Percentiles rank a stretch among this genome's conserved stretches.
phyloP scores from a whole-genome alignment of 2,329 filamentous ascomycete species.

The Neonectria punicea region DNA sequence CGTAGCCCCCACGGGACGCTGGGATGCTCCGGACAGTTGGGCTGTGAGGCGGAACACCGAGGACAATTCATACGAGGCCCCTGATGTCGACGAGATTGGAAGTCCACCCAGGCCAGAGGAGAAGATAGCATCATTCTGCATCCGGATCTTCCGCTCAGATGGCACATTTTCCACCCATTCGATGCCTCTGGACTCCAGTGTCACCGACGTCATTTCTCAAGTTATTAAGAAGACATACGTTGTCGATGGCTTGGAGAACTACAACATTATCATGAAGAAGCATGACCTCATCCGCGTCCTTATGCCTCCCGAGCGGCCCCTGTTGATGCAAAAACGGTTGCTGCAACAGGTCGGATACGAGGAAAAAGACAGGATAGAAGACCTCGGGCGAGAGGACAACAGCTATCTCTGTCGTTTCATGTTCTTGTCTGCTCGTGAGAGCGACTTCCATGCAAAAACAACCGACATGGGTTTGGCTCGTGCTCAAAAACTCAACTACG shows the following conservation, averaged over 20 bases:
- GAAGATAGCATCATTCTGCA: conserved; percentile 83
- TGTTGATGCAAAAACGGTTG: conserved; percentile 90
- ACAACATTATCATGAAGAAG: conserved; percentile 94
- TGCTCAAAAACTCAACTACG: conserved; percentile 90
- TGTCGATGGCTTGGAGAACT: conserved; percentile 90
- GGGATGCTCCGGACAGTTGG: conserved; percentile 98
- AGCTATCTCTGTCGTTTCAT: conserved; percentile 97
- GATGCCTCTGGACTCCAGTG: conserved; percentile 83
- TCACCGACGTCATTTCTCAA: conserved; percentile 87
- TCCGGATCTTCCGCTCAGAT: conserved; percentile 93
- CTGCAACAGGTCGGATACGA: conserved; percentile 93
- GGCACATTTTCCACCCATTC: conserved; percentile 95
- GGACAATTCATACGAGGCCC: conserved; percentile 66
- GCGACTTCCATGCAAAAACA: conserved; percentile 73
- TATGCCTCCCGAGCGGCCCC: conserved; percentile 79
- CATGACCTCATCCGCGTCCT: conserved; percentile 89
- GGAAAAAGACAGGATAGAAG: conserved; percentile 86
- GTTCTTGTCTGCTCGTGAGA: conserved; percentile 90
- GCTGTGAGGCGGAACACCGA: conserved; percentile 81
- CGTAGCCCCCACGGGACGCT: conserved; percentile 66
- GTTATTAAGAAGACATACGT: conserved; percentile 95
- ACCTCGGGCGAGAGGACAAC: conserved; percentile 95
- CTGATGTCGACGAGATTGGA: conserved; percentile 75
- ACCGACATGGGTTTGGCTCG: conserved; percentile 86
- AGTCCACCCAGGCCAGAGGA: conserved; percentile 77